Percentiles rank a stretch among this genome's conserved stretches.
These are phyloP conservation scores for Cladosporium sp. DNA, from an alignment of 2,329 filamentous ascomycete species.

Conservation along the genomic window DNA sequence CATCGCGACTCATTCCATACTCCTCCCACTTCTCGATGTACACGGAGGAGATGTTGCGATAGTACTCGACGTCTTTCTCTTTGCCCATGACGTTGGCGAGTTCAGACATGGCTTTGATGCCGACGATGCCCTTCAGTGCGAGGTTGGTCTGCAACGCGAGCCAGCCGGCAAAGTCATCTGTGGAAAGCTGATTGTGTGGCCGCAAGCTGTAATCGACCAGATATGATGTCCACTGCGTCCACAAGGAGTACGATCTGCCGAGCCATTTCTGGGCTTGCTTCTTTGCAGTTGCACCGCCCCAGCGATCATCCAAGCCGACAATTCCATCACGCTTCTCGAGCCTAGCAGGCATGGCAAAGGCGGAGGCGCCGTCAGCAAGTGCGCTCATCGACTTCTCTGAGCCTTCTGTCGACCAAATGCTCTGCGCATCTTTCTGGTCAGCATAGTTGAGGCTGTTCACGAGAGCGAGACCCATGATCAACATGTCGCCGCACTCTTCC, in stretches of 20 bases:
- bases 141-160: conserved; percentile 78
- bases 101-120: conserved; percentile 74
- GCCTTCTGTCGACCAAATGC: conserved; percentile 57
- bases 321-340: conserved; percentile 54
- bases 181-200: conserved; percentile 75
- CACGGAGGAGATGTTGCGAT: conserved; percentile 58
- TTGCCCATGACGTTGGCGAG: conserved; percentile 65
- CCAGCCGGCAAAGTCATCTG: conserved; percentile 81
- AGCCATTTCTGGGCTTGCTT: conserved; percentile 66
- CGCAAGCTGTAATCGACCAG: conserved; percentile 73
- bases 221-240: conserved; percentile 78
- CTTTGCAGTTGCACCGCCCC: conserved; percentile 56
- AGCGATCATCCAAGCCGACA: conserved; percentile 61
- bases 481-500: conserved; percentile 78
- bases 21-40: conserved; percentile 74
- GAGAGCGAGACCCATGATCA: conserved; percentile 64
- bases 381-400: conserved; percentile 24
- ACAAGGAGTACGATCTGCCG: conserved; percentile 66
- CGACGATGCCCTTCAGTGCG: conserved; percentile 80
- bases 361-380: conserved; percentile 44
- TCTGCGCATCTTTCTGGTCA: conserved; percentile 56
- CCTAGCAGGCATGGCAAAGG: conserved; percentile 45
- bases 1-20: conserved; percentile 67
- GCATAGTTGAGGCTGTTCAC: conserved; percentile 71
- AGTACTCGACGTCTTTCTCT: conserved; percentile 58